phyloP scores from a whole-genome alignment of 208 protist species.

The Trypanosoma platydactyli region DNA sequence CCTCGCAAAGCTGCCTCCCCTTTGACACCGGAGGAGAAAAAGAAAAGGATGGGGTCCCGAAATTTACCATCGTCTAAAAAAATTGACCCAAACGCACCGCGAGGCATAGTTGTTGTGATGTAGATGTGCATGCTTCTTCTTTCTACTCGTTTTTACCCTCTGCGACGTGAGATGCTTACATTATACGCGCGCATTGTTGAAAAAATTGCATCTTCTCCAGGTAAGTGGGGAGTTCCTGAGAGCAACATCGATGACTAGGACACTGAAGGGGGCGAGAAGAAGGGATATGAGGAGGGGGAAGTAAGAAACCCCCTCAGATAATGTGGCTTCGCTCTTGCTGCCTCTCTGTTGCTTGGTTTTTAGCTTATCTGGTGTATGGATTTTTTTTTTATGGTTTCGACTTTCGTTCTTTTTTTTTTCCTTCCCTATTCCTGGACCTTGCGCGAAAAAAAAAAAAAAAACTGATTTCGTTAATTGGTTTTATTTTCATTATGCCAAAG shows the following conservation, averaged over 20 bases:
- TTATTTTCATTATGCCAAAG: too few relatives aligned
- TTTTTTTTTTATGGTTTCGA: not conserved
- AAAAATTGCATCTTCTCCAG: too few relatives aligned
- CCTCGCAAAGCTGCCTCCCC: not conserved
- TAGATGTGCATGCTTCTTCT: constrained; percentile 3
- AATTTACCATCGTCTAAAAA: not conserved
- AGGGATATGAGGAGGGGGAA: too few relatives aligned
- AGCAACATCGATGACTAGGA: too few relatives aligned
- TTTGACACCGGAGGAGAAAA: constrained; percentile 7
- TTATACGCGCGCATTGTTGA: too few relatives aligned
- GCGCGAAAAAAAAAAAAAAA: constrained; percentile 2
- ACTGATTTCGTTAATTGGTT: not conserved
- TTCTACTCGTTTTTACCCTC: not conserved
- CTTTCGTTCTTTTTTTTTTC: constrained; percentile 8
- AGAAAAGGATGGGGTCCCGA: not conserved
- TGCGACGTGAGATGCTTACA: not conserved
- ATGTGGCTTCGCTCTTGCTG: too few relatives aligned
- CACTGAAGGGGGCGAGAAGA: too few relatives aligned
- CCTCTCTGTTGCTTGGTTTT: not conserved
- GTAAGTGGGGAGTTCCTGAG: too few relatives aligned
- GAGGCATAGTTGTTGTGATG: constrained; percentile 18
- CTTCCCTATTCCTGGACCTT: not conserved
- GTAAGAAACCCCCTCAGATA: too few relatives aligned
- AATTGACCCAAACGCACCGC: not conserved
- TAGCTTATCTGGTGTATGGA: not conserved